Percentiles rank a stretch among this genome's conserved stretches.
Evolutionary conservation across 225 moss, liverwort and hornwort species (phyloP).

Genomic region (Marchantia polymorpha): DNA sequence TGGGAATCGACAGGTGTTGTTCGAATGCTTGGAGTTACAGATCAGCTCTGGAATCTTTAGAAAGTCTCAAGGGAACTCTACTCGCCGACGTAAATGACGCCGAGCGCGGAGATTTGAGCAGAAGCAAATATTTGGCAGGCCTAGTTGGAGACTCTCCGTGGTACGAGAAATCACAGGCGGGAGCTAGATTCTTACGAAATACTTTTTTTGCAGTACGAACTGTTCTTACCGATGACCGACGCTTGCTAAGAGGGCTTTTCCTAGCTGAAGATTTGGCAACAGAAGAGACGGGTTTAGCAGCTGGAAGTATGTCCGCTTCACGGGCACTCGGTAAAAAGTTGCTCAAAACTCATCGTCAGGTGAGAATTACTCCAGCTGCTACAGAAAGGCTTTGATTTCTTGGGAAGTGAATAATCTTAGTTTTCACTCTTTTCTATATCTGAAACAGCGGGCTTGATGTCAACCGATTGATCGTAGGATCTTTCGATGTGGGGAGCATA

Average conservation of each 20-base stretch:
- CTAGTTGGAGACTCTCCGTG: constrained; percentile 68
- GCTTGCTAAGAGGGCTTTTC: constrained; percentile 34
- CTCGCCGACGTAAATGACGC: constrained; percentile 11
- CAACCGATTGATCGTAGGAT: constrained; percentile 41
- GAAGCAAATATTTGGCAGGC: constrained; percentile 33
- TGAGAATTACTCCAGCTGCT: constrained; percentile 13
- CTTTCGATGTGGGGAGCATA: constrained; percentile 84
- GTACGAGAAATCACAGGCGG: constrained; percentile 53
- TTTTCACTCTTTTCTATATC: not conserved
- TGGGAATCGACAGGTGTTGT: constrained; percentile 43
- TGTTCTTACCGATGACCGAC: constrained; percentile 39
- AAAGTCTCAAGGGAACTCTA: constrained; percentile 24
- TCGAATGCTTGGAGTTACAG: constrained; percentile 36
- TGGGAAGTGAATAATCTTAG: not conserved
- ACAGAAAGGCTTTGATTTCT: not conserved
- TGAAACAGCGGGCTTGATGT: not conserved
- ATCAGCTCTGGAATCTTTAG: constrained; percentile 31
- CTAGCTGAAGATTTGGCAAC: constrained; percentile 29
- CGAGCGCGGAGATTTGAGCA: constrained; percentile 9
- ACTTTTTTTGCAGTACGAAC: constrained; percentile 52
- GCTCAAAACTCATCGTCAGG: constrained; percentile 74
- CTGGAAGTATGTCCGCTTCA: constrained; percentile 37
- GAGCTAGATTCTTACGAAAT: constrained; percentile 73
- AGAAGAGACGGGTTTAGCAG: constrained; percentile 1
- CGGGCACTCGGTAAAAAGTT: constrained; percentile 76